Evolutionary conservation across 768 basidiomycete genomes (phyloP).

Genomic region (Termitomyces bulborhizus): DNA sequence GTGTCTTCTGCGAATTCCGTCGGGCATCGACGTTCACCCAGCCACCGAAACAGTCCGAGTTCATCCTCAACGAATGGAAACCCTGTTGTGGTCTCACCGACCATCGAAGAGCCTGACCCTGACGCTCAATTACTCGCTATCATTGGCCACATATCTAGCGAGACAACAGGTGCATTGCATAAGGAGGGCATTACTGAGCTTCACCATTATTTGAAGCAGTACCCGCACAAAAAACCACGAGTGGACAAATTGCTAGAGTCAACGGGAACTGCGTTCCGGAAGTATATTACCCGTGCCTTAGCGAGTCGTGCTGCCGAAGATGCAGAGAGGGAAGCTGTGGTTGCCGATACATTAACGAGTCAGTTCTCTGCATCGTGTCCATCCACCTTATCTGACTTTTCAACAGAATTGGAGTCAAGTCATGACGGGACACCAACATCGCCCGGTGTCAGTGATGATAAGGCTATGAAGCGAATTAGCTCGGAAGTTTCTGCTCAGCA

Average conservation of each 20-base stretch:
- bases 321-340: slow-evolving; percentile 69
- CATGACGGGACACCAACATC: slow-evolving; percentile 30
- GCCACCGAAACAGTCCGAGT: slow-evolving; percentile 64
- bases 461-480: slow-evolving; percentile 25
- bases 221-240: slow-evolving; percentile 76
- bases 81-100: slow-evolving; percentile 38
- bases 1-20: slow-evolving; percentile 42
- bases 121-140: slow-evolving; percentile 79
- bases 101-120: slow-evolving; percentile 79
- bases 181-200: slow-evolving; percentile 94
- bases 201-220: slow-evolving; percentile 87
- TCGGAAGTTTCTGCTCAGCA: slow-evolving; percentile 36
- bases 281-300: slow-evolving; percentile 84
- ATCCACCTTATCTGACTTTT: slow-evolving; percentile 7
- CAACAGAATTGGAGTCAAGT: slow-evolving; percentile 59
- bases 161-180: slow-evolving; percentile 83
- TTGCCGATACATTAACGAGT: slow-evolving; percentile 84
- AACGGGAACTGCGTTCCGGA: slow-evolving; percentile 85
- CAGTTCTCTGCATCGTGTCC: slow-evolving; percentile 21
- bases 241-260: slow-evolving; percentile 88
- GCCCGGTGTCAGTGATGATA: slow-evolving; percentile 16
- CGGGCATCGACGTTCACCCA: slow-evolving; percentile 48
- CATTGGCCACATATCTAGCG: slow-evolving; percentile 82
- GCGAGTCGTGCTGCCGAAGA: slow-evolving; percentile 87
- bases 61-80: slow-evolving; percentile 58